Base-by-base conservation (phyloP, 2,329 filamentous ascomycete genomes). In the Rhynchosporium secalis region DNA sequence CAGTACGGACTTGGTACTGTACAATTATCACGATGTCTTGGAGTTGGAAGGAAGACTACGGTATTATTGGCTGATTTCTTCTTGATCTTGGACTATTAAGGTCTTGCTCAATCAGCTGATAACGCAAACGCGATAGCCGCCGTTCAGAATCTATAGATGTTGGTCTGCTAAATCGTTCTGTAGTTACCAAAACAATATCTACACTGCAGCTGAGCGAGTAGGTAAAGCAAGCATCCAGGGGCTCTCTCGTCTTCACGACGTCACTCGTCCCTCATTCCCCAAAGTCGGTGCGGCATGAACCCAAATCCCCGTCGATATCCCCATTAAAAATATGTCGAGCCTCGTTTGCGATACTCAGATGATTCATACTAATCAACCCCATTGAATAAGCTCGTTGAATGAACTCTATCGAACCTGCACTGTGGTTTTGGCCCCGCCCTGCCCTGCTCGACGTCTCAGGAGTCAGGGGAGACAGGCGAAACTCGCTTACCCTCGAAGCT, bases 401-500 rank as follows among this genome's bases (percentile, higher is more conserved):
- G 20, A 20, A 20, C 20, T 20, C 20, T 20, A 20, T 20, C 20
- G 0, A 20, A 43, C 54, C 57, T 26, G 36, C 51, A 40, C 29
- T 45, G 20, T 48, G 20, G 48, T 59, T 56, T 56, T 43, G 49
- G 43, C 51, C 62, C 20, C 20, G 20, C 20, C 55, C 61, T 61
- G 58, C 64, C 58, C 57, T 36, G 64, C 64, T 70, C 65, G 65
- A 69, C 65, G 65, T 71, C 36, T 49, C 52, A 49, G 33, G 33
- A 36, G 33, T 6, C 33, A 20, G 54, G 45, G 59, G 59, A 48
- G 41, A 45, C 69, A 68, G 58, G 66, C 73, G 76, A 78, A 77
- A 77, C 76, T 76, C 76, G 74, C 74, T 77, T 76, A 62, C 66
- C 66, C 72, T 71, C 51, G 73, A 74, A 75, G 65, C 65, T 66